Evolutionary conservation across 2,329 filamentous ascomycete species (phyloP).

Genomic region (Pyrenophora tritici-repentis): DNA sequence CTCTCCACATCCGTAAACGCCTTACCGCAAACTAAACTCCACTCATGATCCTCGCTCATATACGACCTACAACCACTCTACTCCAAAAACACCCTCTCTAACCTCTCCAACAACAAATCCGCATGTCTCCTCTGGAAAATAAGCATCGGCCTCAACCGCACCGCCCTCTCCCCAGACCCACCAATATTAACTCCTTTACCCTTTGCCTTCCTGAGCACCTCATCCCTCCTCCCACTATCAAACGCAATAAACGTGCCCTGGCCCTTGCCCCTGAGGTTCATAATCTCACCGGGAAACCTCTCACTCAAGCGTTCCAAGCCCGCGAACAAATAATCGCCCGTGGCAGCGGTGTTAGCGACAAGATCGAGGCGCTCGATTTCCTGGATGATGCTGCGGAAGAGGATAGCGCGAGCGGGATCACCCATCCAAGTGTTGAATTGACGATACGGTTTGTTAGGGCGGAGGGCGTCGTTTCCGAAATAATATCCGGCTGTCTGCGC

Average conservation of each 20-base stretch:
- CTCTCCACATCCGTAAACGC: too few species aligned
- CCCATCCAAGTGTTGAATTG: conserved; percentile 99
- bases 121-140: conserved; percentile 91
- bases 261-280: conserved; percentile 83
- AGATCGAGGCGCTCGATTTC: conserved; percentile 78
- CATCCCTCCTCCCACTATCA: conserved; percentile 79
- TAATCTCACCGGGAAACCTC: conserved; percentile 76
- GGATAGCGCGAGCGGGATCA: conserved; percentile 79
- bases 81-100: conserved; percentile 73
- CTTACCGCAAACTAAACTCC: too few species aligned
- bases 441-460: conserved; percentile 90
- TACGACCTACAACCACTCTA: conserved; percentile 8
- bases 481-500: conserved; percentile 93
- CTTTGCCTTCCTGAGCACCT: conserved; percentile 80
- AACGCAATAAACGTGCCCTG: conserved; percentile 93
- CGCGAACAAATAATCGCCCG: conserved; percentile 77
- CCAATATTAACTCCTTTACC: conserved; percentile 83
- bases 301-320: conserved; percentile 69
- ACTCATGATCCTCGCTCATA: too few species aligned
- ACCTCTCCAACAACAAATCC: conserved; percentile 76
- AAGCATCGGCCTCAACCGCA: conserved; percentile 85
- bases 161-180: conserved; percentile 74
- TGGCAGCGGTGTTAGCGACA: conserved; percentile 76
- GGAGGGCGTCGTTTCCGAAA: conserved; percentile 77
- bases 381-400: conserved; percentile 84